Conservation (phyloP, 2,329 filamentous ascomycete species). For the Fusarium graminum region DNA sequence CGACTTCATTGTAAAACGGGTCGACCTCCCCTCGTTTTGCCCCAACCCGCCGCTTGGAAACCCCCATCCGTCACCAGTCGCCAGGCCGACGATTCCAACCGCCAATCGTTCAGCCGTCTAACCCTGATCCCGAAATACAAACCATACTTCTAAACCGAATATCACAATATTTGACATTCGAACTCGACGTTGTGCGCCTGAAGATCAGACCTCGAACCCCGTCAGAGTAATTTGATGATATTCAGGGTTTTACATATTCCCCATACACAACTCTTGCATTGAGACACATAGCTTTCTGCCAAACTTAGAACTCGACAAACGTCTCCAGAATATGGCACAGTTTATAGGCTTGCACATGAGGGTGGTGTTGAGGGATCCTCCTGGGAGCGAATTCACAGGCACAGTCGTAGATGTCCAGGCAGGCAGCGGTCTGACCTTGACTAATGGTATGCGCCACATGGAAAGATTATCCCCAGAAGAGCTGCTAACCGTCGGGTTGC, state of each 20-base stretch:
- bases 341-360: constrained; percentile 83
- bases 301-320: not conserved
- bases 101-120: constrained; percentile 7
- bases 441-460: constrained; percentile 70
- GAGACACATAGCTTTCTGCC: constrained; percentile 9
- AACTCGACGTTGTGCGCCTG: constrained; percentile 10
- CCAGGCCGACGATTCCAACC: constrained; percentile 24
- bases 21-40: constrained; percentile 38
- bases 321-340: constrained; percentile 61
- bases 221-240: constrained; percentile 42
- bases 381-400: constrained; percentile 74
- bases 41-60: constrained; percentile 30
- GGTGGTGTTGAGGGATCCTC: constrained; percentile 76
- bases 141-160: not conserved
- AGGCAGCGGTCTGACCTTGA: constrained; percentile 76
- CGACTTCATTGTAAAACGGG: constrained; percentile 20
- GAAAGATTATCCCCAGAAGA: not conserved
- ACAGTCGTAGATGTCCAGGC: constrained; percentile 76
- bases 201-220: constrained; percentile 13
- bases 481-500: constrained; percentile 19
- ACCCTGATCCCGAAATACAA: not conserved
- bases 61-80: constrained; percentile 29
- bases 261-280: constrained; percentile 29
- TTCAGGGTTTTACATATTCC: constrained; percentile 30
- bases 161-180: not conserved